phyloP scores from a whole-genome alignment of 2,329 filamentous ascomycete genomes.

The Fusarium globosum region DNA sequence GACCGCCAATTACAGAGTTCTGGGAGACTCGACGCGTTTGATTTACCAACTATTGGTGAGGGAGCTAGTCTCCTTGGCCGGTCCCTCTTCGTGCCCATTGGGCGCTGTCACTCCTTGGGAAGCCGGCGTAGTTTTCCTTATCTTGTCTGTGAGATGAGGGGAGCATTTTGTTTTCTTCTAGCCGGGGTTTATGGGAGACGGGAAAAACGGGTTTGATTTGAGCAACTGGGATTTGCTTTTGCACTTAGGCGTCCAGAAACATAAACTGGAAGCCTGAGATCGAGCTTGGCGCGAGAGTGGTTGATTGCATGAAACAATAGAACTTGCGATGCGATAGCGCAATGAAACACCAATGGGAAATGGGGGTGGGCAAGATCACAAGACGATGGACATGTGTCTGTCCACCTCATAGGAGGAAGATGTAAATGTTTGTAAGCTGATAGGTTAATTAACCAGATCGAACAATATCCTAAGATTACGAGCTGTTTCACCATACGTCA shows the following conservation, averaged over 20 bases:
- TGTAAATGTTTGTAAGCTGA: constrained; percentile 37
- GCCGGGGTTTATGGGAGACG: constrained; percentile 38
- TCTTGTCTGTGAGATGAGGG: constrained; percentile 22
- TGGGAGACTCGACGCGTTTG: constrained; percentile 34
- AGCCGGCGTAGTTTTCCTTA: constrained; percentile 26
- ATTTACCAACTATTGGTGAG: constrained; percentile 38
- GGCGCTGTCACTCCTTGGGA: constrained; percentile 36
- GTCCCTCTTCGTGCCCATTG: constrained; percentile 26
- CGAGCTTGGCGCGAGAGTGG: constrained; percentile 37
- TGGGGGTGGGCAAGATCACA: constrained; percentile 8
- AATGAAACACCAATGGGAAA: constrained; percentile 8
- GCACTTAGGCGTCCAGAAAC: constrained; percentile 20
- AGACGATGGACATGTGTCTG: constrained; percentile 14
- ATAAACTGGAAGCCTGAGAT: constrained; percentile 25
- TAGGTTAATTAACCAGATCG: constrained; percentile 35
- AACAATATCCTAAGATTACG: constrained; percentile 7
- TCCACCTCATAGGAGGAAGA: constrained; percentile 21
- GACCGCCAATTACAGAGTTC: constrained; percentile 39
- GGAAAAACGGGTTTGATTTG: constrained; percentile 45
- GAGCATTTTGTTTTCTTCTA: constrained; percentile 36
- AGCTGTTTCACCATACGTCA: neutral
- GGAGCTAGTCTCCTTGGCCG: constrained; percentile 30
- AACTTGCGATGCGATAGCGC: constrained; percentile 31
- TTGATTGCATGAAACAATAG: constrained; percentile 35
- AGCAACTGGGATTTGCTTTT: constrained; percentile 42